phyloP scores from a whole-genome alignment of 2,329 filamentous ascomycete genomes.

The Trichoderma guizhouense region DNA sequence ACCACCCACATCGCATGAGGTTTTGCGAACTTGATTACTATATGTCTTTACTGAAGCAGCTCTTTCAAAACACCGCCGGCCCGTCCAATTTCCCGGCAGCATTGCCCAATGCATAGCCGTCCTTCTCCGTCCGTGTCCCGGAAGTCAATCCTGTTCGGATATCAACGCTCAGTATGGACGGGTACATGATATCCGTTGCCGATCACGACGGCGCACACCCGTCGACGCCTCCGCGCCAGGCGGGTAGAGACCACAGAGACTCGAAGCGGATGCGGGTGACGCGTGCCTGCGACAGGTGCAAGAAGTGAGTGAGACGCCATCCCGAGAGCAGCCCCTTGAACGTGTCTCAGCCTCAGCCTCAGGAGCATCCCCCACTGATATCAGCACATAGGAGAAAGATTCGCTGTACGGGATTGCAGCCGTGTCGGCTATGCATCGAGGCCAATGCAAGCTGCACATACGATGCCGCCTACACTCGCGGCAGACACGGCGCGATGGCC shows the following conservation, averaged over 20 bases:
- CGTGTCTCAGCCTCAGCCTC: background rate
- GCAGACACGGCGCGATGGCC: constrained; percentile 1
- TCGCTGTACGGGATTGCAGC: constrained; percentile 8
- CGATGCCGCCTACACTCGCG: constrained; percentile 9
- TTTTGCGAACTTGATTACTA: background rate
- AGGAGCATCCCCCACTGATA: background rate
- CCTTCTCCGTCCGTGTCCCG: constrained; percentile 12
- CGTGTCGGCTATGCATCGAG: constrained; percentile 13
- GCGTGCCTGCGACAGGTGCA: constrained; percentile 13
- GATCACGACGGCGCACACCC: constrained; percentile 1
- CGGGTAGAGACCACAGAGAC: constrained; percentile 7
- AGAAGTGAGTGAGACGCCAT: constrained; percentile 13
- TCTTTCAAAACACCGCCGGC: background rate
- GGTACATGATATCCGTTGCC: constrained; percentile 14
- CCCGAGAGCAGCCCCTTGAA: background rate
- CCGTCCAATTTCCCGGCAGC: constrained; percentile 3
- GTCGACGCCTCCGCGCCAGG: constrained; percentile 7
- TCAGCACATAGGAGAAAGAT: constrained; percentile 6
- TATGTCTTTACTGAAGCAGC: background rate
- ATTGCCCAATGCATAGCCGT: constrained; percentile 10
- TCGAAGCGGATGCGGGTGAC: constrained; percentile 16
- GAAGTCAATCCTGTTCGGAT: constrained; percentile 11
- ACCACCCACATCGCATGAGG: background rate
- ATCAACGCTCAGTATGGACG: constrained; percentile 9
- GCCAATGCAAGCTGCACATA: constrained; percentile 15